Conservation (phyloP, 257 asterid species). For the Solanum pimpinellifolium region DNA sequence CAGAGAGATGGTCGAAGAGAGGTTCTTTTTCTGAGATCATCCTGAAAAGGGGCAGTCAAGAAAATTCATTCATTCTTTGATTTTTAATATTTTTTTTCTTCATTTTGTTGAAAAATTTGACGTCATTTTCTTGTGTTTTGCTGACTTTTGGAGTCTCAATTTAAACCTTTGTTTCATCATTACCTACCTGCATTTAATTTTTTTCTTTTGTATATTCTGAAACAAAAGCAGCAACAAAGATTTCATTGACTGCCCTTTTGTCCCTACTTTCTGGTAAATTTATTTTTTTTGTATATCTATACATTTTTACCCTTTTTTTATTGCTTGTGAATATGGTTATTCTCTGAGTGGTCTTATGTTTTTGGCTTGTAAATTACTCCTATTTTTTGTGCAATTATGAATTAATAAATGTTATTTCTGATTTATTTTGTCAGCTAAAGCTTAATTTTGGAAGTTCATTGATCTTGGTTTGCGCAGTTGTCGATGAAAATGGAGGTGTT, state of each 20-base stretch:
- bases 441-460: conserved; percentile 27
- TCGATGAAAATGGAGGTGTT: conserved; percentile 30
- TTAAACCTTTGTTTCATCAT: not conserved
- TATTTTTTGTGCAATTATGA: conserved; percentile 11
- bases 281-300: not conserved
- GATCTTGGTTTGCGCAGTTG: conserved; percentile 21
- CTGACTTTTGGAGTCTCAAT: not conserved
- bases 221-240: conserved; percentile 1
- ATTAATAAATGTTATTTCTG: not conserved
- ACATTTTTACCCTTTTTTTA: not conserved
- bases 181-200: not conserved
- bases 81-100: not conserved
- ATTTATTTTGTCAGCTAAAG: conserved; percentile 23
- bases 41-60: conserved; percentile 64
- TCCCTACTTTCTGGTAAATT: conserved; percentile 23
- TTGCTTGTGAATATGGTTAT: conserved; percentile 26
- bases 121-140: not conserved
- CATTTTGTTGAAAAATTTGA: not conserved
- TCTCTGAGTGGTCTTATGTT: conserved; percentile 9
- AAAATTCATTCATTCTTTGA: not conserved
- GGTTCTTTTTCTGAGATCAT: conserved; percentile 79
- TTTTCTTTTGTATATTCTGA: not conserved
- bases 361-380: conserved; percentile 10
- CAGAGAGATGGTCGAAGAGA: conserved; percentile 85
- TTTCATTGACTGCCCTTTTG: conserved; percentile 27